Evolutionary conservation across 2,329 filamentous ascomycete genomes (phyloP), one percentile per base, ranked within the genome.

Genomic region (Akanthomyces dipterigenus): DNA sequence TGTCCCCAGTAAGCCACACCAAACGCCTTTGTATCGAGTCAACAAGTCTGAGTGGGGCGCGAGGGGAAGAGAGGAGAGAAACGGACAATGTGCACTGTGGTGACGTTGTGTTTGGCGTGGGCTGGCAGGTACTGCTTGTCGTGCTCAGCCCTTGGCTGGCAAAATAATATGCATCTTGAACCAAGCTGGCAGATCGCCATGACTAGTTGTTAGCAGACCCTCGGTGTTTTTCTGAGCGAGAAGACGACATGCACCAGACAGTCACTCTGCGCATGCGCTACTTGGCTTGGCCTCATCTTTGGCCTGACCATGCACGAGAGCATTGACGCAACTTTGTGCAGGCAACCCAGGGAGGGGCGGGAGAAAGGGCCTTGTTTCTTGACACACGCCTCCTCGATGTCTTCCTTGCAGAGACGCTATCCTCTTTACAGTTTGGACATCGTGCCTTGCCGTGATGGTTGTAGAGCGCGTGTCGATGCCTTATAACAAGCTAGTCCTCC

Each of bases 401-500:
- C 54, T 12, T 24, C 22, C 11, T 34, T 31, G 42, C 43, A 57
- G 9, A 7, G 40, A 31, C 55, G 34, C 45, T 42, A 58, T 50
- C 5, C 34, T 50, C 43, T 18, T 38, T 56, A n/a, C 18, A 24
- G 43, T 38, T 42, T 57, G 28, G 31, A 26, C 38, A 46, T 46
- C 36, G 28, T 56, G 54, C 26, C n/a, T 36, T 46, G 45, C 42
- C 28, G 7, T 31, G 42, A 57, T 18, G 43, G 55, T 16, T 36
- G 20, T 5, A 40, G 22, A 18, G 45, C 9, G 5, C 8, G 42
- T 28, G 28, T 20, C 20, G 20, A 48, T 57, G 31, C 28, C 22
- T 58, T 58, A 58, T 58, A 50, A 31, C 34, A 58, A 42, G 55
- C 45, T 22, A 49, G 34, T 7, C 31, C 38, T 12, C 53, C 55